Base-by-base conservation (phyloP, 176 grass and related monocot species). In the Oryza australiensis region DNA sequence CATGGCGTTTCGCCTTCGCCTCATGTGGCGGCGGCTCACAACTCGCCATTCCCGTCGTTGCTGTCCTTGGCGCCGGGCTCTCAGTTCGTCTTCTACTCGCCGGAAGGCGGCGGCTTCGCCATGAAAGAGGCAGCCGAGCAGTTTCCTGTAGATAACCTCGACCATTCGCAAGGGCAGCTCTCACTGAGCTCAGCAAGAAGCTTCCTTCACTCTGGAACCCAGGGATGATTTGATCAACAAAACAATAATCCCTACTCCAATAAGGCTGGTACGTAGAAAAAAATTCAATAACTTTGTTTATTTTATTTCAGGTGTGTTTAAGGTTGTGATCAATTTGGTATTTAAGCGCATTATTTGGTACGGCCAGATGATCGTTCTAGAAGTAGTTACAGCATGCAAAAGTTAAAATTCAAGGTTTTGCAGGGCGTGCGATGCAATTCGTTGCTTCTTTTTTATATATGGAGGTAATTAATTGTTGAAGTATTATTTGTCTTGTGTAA, bases 81-180 rank as follows among this genome's bases (percentile, higher is more conserved):
- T n/a, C 90, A 94, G 76, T 66, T 87, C 24, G 43, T 88, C 65
- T 94, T 92, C 90, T 92, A 92, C 88, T 86, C 93, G 7, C 62
- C 87, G 0, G 90, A 80, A 41, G 80, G 79, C 3, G 81, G 75
- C 12, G 80, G 82, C 13, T 89, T 87, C 74, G 75, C 81, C 82
- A 79, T 90, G 86, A 94, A 94, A 89, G 89, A 94, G 70, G 66
- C 78, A 7, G 30, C 57, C 43, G 87, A 84, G 38, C 83, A 77
- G 62, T 91, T 83, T 63, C 74, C 86, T 11, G 85, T 89, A 64
- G 89, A 86, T 70, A 87, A 68, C 83, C 87, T 91, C 70, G 83
- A 86, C 12, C 66, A 91, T 20, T 83, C 83, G 26, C 86, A 94
- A 41, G 83, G 88, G 27, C 81, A 84, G 81, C 86, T 91, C 49